Percentiles rank a stretch among this genome's conserved stretches.
These are phyloP conservation scores for Vitis hybrid DNA, from an alignment of 177 flowering plant species.

Conservation along the genomic window DNA sequence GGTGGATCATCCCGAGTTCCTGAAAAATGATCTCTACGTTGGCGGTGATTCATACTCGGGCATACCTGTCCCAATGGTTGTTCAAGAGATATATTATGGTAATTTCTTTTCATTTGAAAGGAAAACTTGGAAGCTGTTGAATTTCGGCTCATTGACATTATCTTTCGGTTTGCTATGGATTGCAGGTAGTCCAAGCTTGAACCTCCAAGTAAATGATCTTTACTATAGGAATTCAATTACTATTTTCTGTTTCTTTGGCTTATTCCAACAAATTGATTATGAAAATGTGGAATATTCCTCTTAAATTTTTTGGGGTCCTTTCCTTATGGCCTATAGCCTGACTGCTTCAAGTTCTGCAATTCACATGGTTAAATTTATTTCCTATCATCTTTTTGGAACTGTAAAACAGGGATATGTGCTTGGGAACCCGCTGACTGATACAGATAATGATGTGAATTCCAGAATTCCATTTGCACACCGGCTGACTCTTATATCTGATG, in stretches of 20 bases:
- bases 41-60: slow-evolving; percentile 43
- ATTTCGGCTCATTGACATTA: too few relatives aligned
- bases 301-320: too few relatives aligned
- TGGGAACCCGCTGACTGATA: slow-evolving; percentile 35
- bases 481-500: slow-evolving; percentile 35
- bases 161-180: background rate
- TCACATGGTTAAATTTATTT: too few relatives aligned
- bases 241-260: too few relatives aligned
- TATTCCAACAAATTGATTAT: background rate
- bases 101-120: background rate
- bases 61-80: slow-evolving; percentile 20
- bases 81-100: slow-evolving; percentile 24
- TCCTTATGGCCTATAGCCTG: too few relatives aligned
- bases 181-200: slow-evolving; percentile 7
- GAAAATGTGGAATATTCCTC: too few relatives aligned
- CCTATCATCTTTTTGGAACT: background rate
- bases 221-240: background rate
- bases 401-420: slow-evolving; percentile 39
- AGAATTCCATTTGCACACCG: slow-evolving; percentile 26
- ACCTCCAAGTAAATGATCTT: slow-evolving; percentile 3
- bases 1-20: slow-evolving; percentile 23
- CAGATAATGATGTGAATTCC: slow-evolving; percentile 14
- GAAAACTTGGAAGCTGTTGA: background rate
- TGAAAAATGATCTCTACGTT: slow-evolving; percentile 30
- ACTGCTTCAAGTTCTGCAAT: too few relatives aligned